Conservation (phyloP, 805 yeast species). For the Debaryomyces tyrocola region DNA sequence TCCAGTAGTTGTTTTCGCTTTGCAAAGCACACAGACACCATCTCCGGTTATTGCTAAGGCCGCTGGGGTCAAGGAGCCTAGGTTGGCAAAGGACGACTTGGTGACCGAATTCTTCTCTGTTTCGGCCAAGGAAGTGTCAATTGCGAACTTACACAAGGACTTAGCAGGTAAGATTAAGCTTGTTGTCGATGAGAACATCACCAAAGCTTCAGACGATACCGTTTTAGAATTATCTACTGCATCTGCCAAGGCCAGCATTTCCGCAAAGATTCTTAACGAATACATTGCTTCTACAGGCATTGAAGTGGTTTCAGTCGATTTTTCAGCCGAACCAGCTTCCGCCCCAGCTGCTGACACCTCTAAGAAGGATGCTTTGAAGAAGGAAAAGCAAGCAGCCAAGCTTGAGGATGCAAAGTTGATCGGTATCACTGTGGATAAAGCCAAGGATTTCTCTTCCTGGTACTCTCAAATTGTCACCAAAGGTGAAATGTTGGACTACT, state of each 20-base stretch:
- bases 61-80: slow-evolving; percentile 77
- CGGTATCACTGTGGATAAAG: slow-evolving; percentile 94
- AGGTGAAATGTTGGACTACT: slow-evolving; percentile 98
- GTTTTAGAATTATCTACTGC: slow-evolving; percentile 51
- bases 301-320: slow-evolving; percentile 56
- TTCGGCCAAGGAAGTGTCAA: slow-evolving; percentile 60
- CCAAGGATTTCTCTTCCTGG: slow-evolving; percentile 93
- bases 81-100: slow-evolving; percentile 82
- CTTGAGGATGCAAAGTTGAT: slow-evolving; percentile 85
- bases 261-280: slow-evolving; percentile 46
- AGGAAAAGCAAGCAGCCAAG: slow-evolving; percentile 49
- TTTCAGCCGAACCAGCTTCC: slow-evolving; percentile 42
- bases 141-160: slow-evolving; percentile 47
- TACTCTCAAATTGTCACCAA: slow-evolving; percentile 94
- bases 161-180: slow-evolving; percentile 60
- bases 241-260: slow-evolving; percentile 50
- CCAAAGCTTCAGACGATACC: slow-evolving; percentile 32
- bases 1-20: slow-evolving; percentile 80
- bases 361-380: slow-evolving; percentile 30
- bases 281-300: slow-evolving; percentile 52
- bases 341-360: slow-evolving; percentile 32
- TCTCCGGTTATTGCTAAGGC: slow-evolving; percentile 61
- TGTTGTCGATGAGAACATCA: slow-evolving; percentile 54
- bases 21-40: slow-evolving; percentile 69
- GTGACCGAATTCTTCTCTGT: slow-evolving; percentile 61